Evolutionary conservation across 2,329 filamentous ascomycete genomes (phyloP).

Genomic region (Colletotrichum eremochloae): DNA sequence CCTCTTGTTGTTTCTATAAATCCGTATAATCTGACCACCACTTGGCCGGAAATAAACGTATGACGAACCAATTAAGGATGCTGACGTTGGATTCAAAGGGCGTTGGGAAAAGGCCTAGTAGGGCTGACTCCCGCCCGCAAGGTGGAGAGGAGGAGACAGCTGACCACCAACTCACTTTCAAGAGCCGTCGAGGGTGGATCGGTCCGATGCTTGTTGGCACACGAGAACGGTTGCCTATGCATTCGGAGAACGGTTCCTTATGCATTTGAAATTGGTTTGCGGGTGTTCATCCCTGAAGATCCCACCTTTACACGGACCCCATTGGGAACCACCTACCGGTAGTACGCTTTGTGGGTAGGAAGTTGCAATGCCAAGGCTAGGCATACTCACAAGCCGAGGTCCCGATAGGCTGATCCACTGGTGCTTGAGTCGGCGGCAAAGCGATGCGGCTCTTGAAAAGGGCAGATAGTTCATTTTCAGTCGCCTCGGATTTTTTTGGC

Average conservation of each 20-base stretch:
- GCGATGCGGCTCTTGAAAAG: not conserved
- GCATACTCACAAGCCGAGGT: not conserved
- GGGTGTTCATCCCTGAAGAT: not conserved
- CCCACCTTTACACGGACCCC: too few relatives aligned
- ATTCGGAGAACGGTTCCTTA: not conserved
- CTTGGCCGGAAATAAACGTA: not conserved
- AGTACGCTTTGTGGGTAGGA: not conserved
- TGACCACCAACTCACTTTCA: not conserved
- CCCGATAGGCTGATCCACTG: not conserved
- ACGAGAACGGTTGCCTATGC: not conserved
- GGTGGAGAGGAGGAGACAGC: not conserved
- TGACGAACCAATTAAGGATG: not conserved
- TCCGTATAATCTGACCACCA: not conserved
- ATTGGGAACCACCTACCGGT: too few relatives aligned
- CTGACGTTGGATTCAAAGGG: not conserved
- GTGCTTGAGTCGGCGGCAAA: too few relatives aligned
- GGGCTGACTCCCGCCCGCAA: not conserved
- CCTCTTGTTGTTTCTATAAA: not conserved
- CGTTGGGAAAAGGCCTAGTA: not conserved
- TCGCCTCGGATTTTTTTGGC: not conserved
- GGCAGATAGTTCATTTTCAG: not conserved
- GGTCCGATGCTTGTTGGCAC: not conserved
- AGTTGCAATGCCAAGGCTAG: not conserved
- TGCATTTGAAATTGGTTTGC: not conserved
- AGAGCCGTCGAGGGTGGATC: not conserved